These are phyloP conservation scores for Pseudogymnoascus sp. DNA, from an alignment of 2,329 filamentous ascomycete species.

Conservation along the genomic window DNA sequence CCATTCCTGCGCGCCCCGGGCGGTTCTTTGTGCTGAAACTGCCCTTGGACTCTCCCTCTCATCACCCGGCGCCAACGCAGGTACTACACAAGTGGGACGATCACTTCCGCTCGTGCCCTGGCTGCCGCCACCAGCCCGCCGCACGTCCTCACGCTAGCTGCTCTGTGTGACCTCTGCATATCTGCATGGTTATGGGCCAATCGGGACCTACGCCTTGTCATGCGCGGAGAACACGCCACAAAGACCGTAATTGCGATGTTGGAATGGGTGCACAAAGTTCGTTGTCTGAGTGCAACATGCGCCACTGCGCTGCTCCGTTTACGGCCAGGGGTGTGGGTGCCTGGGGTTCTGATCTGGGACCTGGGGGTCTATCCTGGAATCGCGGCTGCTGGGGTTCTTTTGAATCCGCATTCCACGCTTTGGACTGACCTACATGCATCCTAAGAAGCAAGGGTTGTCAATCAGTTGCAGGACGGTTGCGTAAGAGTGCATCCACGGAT, in stretches of 20 bases:
- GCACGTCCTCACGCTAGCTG: conserved; percentile 1
- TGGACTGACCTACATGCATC: background rate
- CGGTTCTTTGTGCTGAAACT: conserved; percentile 4
- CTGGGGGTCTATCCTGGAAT: conserved; percentile 2
- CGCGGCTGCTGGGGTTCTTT: conserved; percentile 6
- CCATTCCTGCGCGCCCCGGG: conserved; percentile 7
- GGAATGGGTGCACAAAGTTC: background rate
- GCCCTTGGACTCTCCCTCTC: background rate
- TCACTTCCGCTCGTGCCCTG: background rate
- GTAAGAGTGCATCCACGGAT: background rate
- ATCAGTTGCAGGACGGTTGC: conserved; percentile 7
- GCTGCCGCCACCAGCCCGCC: background rate
- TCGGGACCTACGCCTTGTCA: background rate
- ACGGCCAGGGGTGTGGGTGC: background rate
- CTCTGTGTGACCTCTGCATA: background rate
- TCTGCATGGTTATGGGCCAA: background rate
- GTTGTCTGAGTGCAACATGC: background rate
- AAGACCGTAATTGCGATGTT: conserved; percentile 5
- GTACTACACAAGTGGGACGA: background rate
- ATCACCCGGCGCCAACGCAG: background rate
- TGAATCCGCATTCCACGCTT: background rate
- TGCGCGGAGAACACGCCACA: background rate
- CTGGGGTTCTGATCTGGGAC: background rate
- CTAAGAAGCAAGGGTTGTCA: background rate
- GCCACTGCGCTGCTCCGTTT: background rate